Evolutionary conservation across 2,329 filamentous ascomycete genomes (phyloP).

Genomic region (Graphilbum sp.): DNA sequence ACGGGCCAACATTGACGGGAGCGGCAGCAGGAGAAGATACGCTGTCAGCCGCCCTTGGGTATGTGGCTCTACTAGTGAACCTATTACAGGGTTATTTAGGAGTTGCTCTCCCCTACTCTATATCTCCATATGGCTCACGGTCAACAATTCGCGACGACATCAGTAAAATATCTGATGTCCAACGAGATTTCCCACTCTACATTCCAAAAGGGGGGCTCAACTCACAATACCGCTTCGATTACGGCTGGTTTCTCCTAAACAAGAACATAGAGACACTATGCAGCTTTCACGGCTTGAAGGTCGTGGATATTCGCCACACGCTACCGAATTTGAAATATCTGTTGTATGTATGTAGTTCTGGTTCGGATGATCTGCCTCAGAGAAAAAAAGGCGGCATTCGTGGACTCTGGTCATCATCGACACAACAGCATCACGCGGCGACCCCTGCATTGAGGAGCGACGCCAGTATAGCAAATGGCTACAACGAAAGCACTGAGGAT

Average conservation of each 20-base stretch:
- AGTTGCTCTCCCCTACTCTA: slow-evolving; percentile 64
- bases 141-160: slow-evolving; percentile 66
- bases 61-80: slow-evolving; percentile 59
- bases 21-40: slow-evolving; percentile 44
- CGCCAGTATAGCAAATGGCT: not conserved
- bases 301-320: slow-evolving; percentile 83
- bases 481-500: not conserved
- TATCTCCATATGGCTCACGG: slow-evolving; percentile 56
- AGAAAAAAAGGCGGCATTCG: slow-evolving; percentile 44
- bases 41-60: slow-evolving; percentile 67
- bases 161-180: slow-evolving; percentile 34
- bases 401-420: slow-evolving; percentile 37
- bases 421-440: slow-evolving; percentile 16
- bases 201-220: slow-evolving; percentile 40
- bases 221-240: slow-evolving; percentile 83
- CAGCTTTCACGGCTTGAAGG: slow-evolving; percentile 50
- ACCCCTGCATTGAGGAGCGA: not conserved
- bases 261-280: slow-evolving; percentile 72
- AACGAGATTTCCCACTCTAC: slow-evolving; percentile 69
- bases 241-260: slow-evolving; percentile 90
- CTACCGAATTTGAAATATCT: slow-evolving; percentile 88
- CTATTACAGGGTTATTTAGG: slow-evolving; percentile 70
- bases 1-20: slow-evolving; percentile 31
- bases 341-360: slow-evolving; percentile 75
- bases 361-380: slow-evolving; percentile 45